phyloP scores from a whole-genome alignment of 108 stramenopile genomes.

The Pseudonitzschia multistriata region DNA sequence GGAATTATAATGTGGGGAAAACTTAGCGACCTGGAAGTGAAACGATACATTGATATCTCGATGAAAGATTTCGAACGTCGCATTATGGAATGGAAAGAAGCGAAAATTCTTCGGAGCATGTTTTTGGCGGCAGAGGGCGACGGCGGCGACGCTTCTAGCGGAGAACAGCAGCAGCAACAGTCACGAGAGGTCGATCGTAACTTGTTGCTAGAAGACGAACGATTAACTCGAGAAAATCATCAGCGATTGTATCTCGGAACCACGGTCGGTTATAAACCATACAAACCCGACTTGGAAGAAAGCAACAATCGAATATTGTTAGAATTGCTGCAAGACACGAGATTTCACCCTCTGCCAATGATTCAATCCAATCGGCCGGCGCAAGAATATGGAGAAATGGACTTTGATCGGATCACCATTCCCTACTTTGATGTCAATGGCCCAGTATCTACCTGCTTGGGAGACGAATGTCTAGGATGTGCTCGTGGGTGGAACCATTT shows the following conservation, averaged over 20 bases:
- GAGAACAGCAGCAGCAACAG: not conserved
- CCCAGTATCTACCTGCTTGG: conserved; percentile 72
- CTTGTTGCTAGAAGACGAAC: conserved; percentile 29
- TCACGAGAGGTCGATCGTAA: conserved; percentile 17
- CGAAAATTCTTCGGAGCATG: conserved; percentile 71
- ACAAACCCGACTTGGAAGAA: conserved; percentile 43
- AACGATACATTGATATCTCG: conserved; percentile 58
- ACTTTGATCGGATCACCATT: conserved; percentile 37
- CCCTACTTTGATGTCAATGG: conserved; percentile 79
- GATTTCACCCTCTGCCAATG: conserved; percentile 80
- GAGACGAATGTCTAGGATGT: conserved; percentile 85
- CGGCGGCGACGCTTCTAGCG: conserved; percentile 6
- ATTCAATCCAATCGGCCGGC: conserved; percentile 43
- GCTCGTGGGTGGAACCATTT: conserved; percentile 81
- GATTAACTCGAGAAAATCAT: conserved; percentile 34
- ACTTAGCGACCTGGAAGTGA: conserved; percentile 42
- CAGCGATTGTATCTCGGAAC: conserved; percentile 39
- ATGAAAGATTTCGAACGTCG: conserved; percentile 75
- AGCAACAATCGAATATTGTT: conserved; percentile 56
- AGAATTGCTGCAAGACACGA: conserved; percentile 72
- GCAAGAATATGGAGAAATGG: conserved; percentile 39
- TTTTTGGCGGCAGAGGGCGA: conserved; percentile 25
- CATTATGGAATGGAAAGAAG: conserved; percentile 83
- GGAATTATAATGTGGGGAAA: conserved; percentile 67
- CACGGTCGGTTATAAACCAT: conserved; percentile 53